Evolutionary conservation across 139 green algal species (phyloP), one percentile per base, ranked within the genome.

Genomic region (Asterochloris erici): DNA sequence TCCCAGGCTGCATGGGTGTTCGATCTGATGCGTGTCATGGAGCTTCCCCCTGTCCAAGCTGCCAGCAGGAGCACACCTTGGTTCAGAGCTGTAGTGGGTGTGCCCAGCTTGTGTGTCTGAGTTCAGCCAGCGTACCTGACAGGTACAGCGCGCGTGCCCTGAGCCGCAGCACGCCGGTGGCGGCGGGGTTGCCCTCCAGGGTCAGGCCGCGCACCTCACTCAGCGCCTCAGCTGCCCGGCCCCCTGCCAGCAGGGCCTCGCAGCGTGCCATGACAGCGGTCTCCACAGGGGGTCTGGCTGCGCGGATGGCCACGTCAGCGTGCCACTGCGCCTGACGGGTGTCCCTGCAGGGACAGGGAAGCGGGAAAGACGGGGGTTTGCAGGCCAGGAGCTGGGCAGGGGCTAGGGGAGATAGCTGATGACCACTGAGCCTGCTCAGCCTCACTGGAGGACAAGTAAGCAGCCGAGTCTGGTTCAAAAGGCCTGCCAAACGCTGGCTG

Each of bases 101-200:
- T 54, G 38, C 38, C 38, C 38, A 54, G 38, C 38, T 54, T 54
- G 38, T 2, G 38, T 2, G 4, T 54, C 38, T 54, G 38, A 54
- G 2, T 2, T 6, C 38, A 54, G 38, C 38, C 38, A 54, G 4
- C 38, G 13, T 63, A 82, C 78, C 78, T 71, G 77, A 78, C 17
- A 74, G 38, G 75, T 91, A 91, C 15, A 89, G 82, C 26, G 85
- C 83, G 47, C 61, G 27, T 14, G 73, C 84, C 0, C 85, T 78
- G 16, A 91, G 63, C 17, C 71, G 54, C 69, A 91, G 84, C 54
- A 90, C 86, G 69, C 88, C 84, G 17, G 84, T 74, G 0, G 85
- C 85, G 16, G 76, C 61, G 2, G 74, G 21, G 23, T 85, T 79
- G 19, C 88, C 85, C 11, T 83, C 73, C 12, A 82, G 14, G 26